These are phyloP conservation scores for Limnanthes douglasii DNA, from an alignment of 345 rosid genomes.

Conservation along the genomic window DNA sequence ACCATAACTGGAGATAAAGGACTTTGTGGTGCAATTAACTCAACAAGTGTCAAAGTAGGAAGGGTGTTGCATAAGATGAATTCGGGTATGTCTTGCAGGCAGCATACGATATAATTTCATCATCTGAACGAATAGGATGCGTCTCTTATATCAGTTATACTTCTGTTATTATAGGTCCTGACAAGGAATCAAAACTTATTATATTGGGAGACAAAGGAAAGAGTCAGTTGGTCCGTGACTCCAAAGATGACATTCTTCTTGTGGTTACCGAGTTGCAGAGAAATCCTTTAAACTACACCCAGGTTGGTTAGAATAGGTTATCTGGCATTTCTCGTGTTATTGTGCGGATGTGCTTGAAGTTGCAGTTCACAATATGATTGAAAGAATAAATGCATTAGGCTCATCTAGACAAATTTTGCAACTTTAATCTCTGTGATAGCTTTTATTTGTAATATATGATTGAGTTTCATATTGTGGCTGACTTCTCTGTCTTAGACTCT, in stretches of 20 bases:
- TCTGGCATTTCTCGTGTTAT: no score
- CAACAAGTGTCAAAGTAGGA: slow-evolving; percentile 78
- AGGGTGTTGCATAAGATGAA: slow-evolving; percentile 47
- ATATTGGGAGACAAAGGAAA: slow-evolving; percentile 87
- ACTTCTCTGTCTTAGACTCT: no score
- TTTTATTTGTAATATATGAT: no score
- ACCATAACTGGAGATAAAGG: slow-evolving; percentile 96
- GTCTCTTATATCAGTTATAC: no score
- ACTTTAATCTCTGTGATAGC: no score
- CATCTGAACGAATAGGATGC: no score
- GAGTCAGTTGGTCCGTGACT: slow-evolving; percentile 73
- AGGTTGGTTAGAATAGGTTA: slow-evolving; percentile 24
- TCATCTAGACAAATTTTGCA: no score
- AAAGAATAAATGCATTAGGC: no score
- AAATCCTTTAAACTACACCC: slow-evolving; percentile 85
- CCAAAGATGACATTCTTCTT: slow-evolving; percentile 54
- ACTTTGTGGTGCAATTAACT: slow-evolving; percentile 98
- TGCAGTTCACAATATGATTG: no score
- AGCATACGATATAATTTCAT: slow-evolving; percentile 4
- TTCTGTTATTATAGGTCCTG: slow-evolving; percentile 47
- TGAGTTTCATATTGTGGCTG: no score
- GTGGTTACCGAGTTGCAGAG: slow-evolving; percentile 63
- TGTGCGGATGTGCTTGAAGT: no score
- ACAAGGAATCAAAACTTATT: slow-evolving; percentile 67
- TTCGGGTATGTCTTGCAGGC: slow-evolving; percentile 36